Evolutionary conservation across 768 basidiomycete species (phyloP), one percentile per base, ranked within the genome.

Genomic region (Pilatotrama ljubarskyi): DNA sequence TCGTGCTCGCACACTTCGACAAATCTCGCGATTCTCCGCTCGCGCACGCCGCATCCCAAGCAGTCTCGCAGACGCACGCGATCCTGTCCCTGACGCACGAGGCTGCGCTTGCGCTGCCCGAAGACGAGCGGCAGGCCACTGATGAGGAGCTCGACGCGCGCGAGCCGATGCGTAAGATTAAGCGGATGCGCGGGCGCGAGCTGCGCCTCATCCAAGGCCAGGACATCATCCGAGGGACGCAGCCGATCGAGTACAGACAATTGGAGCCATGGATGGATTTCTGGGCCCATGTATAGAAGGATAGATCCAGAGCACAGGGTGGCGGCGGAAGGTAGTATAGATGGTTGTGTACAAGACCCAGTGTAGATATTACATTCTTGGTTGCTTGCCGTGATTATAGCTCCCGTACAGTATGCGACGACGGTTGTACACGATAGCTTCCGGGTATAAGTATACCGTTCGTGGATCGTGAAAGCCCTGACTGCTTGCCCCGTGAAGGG

Each of bases 101-200:
- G 24, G 74, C 82, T 68, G 77, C 90, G 4, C 65, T 77, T n/a
- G 67, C 73, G 3, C 77, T 91, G 2, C 86, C 89, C 0, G 79
- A 81, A 54, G 81, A 80, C 5, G 86, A 89, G 35, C 78, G 84
- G 25, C 74, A 76, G 40, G 76, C 78, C 1, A 87, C 90, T 14
- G 93, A 95, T 68, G 89, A 91, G 54, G 94, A 96, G 71, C 73
- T 83, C 37, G 94, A 97, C 67, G 67, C 63, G 4, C 74, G 67
- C 10, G 82, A 91, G 49, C 86, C 87, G 3, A 78, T 86, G 65
- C 79, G 94, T 59, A 82, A 79, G 65, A 80, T 82, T 2, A 79
- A 79, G 61, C 79, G 95, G 52, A 93, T 96, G 90, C 82, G 87
- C 38, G 88, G 87, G 24, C 79, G 95, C 56, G 96, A 99, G 72